Base-by-base conservation (phyloP, 345 rosid genomes). In the Passiflora organensis region DNA sequence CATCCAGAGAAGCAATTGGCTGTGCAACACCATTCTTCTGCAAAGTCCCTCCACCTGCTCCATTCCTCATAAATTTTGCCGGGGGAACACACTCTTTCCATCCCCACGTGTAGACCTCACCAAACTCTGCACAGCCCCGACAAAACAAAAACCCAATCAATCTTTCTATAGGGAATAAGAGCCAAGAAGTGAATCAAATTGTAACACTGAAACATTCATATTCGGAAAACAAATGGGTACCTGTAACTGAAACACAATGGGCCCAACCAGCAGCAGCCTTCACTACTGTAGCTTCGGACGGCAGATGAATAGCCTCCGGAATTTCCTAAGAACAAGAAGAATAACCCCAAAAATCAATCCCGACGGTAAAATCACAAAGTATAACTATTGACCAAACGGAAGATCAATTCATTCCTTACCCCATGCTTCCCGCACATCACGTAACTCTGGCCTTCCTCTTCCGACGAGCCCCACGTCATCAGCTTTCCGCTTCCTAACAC, bases 71-170 rank as follows among this genome's bases (percentile, higher is more conserved):
- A 16, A 63, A 21, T 56, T 79, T 79, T 41, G 71, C 69, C 5
- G 76, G 77, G 44, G 93, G 97, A 36, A 86, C 79, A 56, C 97
- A 86, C 58, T 89, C 95, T 61, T 79, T 89, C 97, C 97, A 89
- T n/a, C 95, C 97, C 97, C 95, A 89, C 15, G 95, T 72, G 66
- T 79, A 86, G 13, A 72, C 73, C 64, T 84, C 97, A 46, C 88
- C 97, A 39, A 59, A 58, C 41, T 78, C 97, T 86, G 77, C 56
- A 68, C 28, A 53, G 64, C 10, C n/a, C n/a, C n/a, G n/a, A n/a
- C 34, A 28, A 28, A 45, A 56, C 13, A 34, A 46, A 20, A 15
- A 42, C 14, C n/a, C 14, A 8, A 14, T n/a, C n/a, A n/a, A n/a
- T n/a, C n/a, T n/a, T n/a, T n/a, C n/a, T n/a, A n/a, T n/a, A n/a